Percentiles rank a stretch among this genome's conserved stretches.
Conservation (phyloP, 805 yeast species). For the Kodamaea laetipori region DNA sequence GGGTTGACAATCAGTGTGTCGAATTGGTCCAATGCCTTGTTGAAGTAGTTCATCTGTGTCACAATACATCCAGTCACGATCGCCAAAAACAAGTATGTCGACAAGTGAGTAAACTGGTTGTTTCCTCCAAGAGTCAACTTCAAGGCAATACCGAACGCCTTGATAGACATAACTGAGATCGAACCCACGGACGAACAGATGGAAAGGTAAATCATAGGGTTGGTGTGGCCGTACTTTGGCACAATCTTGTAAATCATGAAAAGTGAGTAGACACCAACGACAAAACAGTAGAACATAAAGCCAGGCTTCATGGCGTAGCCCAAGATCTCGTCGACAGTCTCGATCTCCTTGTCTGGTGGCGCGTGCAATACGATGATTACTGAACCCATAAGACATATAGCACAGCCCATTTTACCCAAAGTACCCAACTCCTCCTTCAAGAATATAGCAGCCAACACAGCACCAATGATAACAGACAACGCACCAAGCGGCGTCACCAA, state of each 20-base stretch:
- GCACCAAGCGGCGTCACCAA: conserved; percentile 93
- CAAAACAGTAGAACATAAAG: conserved; percentile 63
- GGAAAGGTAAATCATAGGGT: conserved; percentile 87
- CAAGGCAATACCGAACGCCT: conserved; percentile 90
- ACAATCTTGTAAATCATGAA: conserved; percentile 84
- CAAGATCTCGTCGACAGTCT: conserved; percentile 85
- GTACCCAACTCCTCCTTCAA: conserved; percentile 85
- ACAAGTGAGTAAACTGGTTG: conserved; percentile 82
- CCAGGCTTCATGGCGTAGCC: conserved; percentile 77
- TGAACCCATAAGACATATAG: conserved; percentile 84
- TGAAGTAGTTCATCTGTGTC: conserved; percentile 92
- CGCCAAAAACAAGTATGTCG: conserved; percentile 77
- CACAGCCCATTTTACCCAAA: conserved; percentile 90
- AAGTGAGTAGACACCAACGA: conserved; percentile 66
- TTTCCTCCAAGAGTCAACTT: conserved; percentile 82
- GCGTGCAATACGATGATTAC: conserved; percentile 89
- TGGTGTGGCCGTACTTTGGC: conserved; percentile 74
- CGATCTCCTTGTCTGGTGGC: conserved; percentile 88
- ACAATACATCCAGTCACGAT: conserved; percentile 81
- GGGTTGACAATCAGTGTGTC: conserved; percentile 93
- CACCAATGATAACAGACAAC: conserved; percentile 85
- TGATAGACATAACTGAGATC: conserved; percentile 86
- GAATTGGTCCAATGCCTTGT: conserved; percentile 90
- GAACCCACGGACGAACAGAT: conserved; percentile 91
- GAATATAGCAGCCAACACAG: conserved; percentile 83